Percentiles rank a stretch among this genome's conserved stretches.
Conservation (phyloP, 495 filamentous ascomycete species). For the Viridothelium virens region DNA sequence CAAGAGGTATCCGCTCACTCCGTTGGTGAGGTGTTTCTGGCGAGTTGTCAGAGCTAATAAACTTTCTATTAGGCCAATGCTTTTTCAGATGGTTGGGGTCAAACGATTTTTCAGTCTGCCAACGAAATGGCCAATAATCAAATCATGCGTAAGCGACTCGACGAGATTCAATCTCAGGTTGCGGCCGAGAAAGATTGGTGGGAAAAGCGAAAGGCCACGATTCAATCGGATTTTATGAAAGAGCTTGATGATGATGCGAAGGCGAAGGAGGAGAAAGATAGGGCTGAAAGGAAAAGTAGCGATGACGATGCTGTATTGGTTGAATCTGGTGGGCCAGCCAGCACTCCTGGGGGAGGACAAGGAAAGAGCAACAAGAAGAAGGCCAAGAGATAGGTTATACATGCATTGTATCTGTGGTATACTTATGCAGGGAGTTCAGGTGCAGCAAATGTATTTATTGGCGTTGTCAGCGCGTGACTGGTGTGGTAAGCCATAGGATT, state of each 20-base stretch:
- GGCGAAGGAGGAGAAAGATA: slow-evolving; percentile 17
- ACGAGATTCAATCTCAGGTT: slow-evolving; percentile 58
- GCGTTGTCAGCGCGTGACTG: background rate
- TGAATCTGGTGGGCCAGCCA: slow-evolving; percentile 55
- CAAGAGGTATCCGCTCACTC: slow-evolving; percentile 56
- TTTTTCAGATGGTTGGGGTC: slow-evolving; percentile 8
- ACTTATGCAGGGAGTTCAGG: background rate
- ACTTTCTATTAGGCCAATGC: slow-evolving; percentile 51
- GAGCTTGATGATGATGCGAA: slow-evolving; percentile 57
- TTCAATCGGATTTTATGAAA: slow-evolving; percentile 74
- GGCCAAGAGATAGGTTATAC: background rate
- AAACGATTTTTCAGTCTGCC: slow-evolving; percentile 55
- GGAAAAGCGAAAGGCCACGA: slow-evolving; percentile 68
- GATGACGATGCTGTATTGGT: slow-evolving; percentile 86
- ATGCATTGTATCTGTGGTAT: background rate
- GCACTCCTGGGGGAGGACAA: slow-evolving; percentile 36
- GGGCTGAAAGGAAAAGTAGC: slow-evolving; percentile 37
- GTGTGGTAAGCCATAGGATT: no score
- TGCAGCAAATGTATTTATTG: background rate
- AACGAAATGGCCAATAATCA: slow-evolving; percentile 71
- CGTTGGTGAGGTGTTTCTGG: background rate
- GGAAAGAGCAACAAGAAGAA: slow-evolving; percentile 60
- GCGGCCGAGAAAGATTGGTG: slow-evolving; percentile 79
- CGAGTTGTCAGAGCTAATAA: background rate
- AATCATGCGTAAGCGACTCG: slow-evolving; percentile 51